Evolutionary conservation across 352 stramenopile genomes (phyloP).

Genomic region (Peronospora farinosa): DNA sequence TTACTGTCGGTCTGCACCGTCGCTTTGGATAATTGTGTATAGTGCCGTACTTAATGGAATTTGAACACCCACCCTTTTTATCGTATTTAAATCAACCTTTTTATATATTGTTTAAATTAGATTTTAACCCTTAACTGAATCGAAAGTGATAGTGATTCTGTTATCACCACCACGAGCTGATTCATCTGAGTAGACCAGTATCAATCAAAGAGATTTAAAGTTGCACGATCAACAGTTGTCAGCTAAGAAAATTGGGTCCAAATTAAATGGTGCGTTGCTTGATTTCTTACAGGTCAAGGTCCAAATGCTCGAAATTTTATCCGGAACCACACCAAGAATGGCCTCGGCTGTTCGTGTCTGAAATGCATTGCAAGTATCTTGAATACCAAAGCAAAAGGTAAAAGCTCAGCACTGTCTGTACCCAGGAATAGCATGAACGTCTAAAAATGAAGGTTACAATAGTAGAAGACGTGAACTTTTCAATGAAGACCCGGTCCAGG

Average conservation of each 20-base stretch:
- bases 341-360: conserved; percentile 21
- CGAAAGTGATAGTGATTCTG: neutral
- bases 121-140: neutral
- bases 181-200: conserved; percentile 11
- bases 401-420: conserved; percentile 39
- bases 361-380: conserved; percentile 28
- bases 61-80: conserved; percentile 10
- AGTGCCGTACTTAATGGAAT: conserved; percentile 12
- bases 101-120: no score
- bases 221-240: conserved; percentile 13
- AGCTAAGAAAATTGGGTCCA: conserved; percentile 32
- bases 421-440: conserved; percentile 32
- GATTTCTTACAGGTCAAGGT: conserved; percentile 25
- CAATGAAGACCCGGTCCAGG: conserved; percentile 59
- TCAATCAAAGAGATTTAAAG: conserved; percentile 14
- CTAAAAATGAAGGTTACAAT: conserved; percentile 39
- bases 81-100: no score
- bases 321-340: conserved; percentile 17
- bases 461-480: conserved; percentile 43
- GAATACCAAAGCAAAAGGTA: conserved; percentile 37
- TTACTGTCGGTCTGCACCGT: no score
- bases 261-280: conserved; percentile 34
- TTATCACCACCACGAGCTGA: neutral
- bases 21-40: conserved; percentile 20
- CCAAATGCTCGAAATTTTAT: conserved; percentile 26